These are phyloP conservation scores for Hypoxylon cercidicola DNA, from an alignment of 495 filamentous ascomycete genomes.

Conservation along the genomic window DNA sequence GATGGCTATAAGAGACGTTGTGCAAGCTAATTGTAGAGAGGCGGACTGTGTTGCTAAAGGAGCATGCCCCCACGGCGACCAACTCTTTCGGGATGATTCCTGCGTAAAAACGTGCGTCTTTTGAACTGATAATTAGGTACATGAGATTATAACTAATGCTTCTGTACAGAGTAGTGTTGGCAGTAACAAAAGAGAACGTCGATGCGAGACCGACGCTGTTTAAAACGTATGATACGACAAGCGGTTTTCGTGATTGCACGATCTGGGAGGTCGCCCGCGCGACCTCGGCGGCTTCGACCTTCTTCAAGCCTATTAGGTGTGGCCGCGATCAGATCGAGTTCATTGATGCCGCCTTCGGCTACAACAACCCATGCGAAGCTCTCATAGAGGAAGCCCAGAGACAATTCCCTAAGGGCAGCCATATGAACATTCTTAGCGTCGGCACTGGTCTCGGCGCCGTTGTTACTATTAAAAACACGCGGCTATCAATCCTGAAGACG, in stretches of 20 bases:
- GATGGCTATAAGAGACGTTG: no score
- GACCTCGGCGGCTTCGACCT: slow-evolving; percentile 54
- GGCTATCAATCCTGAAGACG: not conserved
- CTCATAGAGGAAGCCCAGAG: slow-evolving; percentile 39
- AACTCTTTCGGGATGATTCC: not conserved
- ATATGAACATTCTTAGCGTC: slow-evolving; percentile 43
- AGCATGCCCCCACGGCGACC: not conserved
- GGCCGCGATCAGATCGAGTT: slow-evolving; percentile 40
- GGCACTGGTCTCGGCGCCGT: slow-evolving; percentile 38
- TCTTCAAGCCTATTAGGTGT: slow-evolving; percentile 51
- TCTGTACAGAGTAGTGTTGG: not conserved
- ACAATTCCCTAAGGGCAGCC: slow-evolving; percentile 18
- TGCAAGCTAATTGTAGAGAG: no score
- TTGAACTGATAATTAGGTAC: not conserved
- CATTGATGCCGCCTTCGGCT: slow-evolving; percentile 44
- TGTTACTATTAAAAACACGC: slow-evolving; percentile 24
- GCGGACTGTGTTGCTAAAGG: no score
- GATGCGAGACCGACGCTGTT: not conserved
- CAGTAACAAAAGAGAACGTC: not conserved
- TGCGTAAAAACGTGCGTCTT: not conserved
- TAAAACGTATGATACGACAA: not conserved
- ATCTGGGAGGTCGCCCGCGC: slow-evolving; percentile 56
- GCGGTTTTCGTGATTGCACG: slow-evolving; percentile 26
- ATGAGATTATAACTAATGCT: not conserved
- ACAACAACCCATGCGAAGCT: slow-evolving; percentile 46